Conservation (phyloP, 164 flowering plant species). For the Echeveria elegans region DNA sequence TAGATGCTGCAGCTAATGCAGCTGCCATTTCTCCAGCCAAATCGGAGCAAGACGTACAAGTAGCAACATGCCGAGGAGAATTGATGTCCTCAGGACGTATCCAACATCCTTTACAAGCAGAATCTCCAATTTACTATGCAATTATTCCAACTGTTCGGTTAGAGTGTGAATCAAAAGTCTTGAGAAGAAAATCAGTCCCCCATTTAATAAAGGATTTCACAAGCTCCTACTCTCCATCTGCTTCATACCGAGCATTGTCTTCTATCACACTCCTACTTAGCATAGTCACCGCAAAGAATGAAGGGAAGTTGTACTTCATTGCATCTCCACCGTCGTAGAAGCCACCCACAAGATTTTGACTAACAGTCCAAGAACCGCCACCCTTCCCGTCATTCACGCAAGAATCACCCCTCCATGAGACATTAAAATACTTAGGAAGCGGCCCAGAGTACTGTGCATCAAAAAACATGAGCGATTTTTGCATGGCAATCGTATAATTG, state of each 20-base stretch:
- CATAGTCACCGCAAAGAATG: conserved; percentile 82
- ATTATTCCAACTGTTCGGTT: conserved; percentile 2
- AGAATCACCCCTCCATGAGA: conserved; percentile 12
- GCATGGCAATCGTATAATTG: conserved; percentile 3
- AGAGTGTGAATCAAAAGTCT: conserved; percentile 7
- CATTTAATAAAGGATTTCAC: conserved; percentile 58
- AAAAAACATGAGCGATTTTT: conserved; percentile 2
- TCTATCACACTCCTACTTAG: conserved; percentile 91
- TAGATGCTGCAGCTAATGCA: conserved; percentile 11
- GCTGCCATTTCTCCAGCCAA: conserved; percentile 12
- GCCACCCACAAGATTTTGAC: conserved; percentile 29
- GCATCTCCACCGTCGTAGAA: conserved; percentile 9
- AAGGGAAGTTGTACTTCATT: conserved; percentile 68
- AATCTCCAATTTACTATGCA: conserved; percentile 6
- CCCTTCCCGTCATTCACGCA: conserved; percentile 11
- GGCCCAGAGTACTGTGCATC: conserved; percentile 7
- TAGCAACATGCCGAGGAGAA: not conserved
- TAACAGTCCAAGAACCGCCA: conserved; percentile 20
- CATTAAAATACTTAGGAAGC: conserved; percentile 1
- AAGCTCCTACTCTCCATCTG: conserved; percentile 77
- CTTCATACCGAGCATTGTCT: conserved; percentile 77
- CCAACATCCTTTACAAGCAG: conserved; percentile 10
- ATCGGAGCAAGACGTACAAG: conserved; percentile 5
- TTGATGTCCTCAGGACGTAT: conserved; percentile 8
- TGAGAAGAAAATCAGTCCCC: conserved; percentile 11